Conservation (phyloP, 495 filamentous ascomycete genomes). For the Lasiosphaeriaceae sp. region DNA sequence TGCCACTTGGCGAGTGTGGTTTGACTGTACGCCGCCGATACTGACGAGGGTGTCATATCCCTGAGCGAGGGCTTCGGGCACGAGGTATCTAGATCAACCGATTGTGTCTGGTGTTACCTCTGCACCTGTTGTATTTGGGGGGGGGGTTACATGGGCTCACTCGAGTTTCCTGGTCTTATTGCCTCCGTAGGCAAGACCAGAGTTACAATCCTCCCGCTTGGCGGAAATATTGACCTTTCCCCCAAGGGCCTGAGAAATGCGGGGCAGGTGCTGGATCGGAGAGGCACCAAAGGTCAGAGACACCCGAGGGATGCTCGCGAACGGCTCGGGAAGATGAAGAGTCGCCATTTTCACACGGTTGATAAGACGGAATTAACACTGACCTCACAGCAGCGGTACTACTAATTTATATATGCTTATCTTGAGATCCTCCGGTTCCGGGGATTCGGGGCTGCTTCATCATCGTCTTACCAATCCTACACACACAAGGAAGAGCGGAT, state of each 20-base stretch:
- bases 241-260: constrained; percentile 53
- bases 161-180: constrained; percentile 67
- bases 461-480: background rate
- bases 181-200: constrained; percentile 58
- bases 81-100: constrained; percentile 38
- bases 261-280: constrained; percentile 57
- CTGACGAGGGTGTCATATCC: constrained; percentile 54
- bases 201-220: constrained; percentile 63
- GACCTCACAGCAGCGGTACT: no score
- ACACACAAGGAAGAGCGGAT: background rate
- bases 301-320: constrained; percentile 53
- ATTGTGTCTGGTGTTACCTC: background rate
- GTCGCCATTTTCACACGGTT: constrained; percentile 10
- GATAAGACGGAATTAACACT: no score
- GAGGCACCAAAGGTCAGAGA: constrained; percentile 55
- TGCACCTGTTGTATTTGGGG: no score
- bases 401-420: background rate
- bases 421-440: background rate
- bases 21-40: constrained; percentile 63
- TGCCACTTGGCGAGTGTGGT: constrained; percentile 62
- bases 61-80: constrained; percentile 52
- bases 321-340: constrained; percentile 51
- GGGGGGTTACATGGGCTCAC: constrained; percentile 38
- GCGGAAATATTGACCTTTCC: constrained; percentile 54
- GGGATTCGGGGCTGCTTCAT: background rate